phyloP scores from a whole-genome alignment of 257 asterid genomes.

The Capsicum baccatum region DNA sequence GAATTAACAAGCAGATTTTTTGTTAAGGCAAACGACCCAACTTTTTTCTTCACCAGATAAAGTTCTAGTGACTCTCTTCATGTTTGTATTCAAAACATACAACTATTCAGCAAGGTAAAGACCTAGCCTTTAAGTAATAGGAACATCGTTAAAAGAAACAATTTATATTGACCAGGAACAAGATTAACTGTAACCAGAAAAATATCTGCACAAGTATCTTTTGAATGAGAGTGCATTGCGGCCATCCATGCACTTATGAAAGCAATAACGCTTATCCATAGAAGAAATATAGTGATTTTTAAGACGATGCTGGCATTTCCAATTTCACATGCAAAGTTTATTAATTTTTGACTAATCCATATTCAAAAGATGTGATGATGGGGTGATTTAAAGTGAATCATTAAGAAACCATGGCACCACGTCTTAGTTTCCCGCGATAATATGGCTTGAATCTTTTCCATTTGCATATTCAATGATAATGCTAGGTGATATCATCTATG shows the following conservation, averaged over 20 bases:
- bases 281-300: background rate
- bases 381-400: background rate
- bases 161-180: constrained; percentile 7
- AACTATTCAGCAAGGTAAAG: background rate
- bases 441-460: background rate
- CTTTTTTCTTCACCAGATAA: background rate
- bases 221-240: background rate
- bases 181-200: constrained; percentile 1
- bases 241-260: background rate
- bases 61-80: constrained; percentile 13
- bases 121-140: background rate
- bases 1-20: background rate
- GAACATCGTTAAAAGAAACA: background rate
- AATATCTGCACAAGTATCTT: background rate
- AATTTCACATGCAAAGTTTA: background rate
- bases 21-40: background rate
- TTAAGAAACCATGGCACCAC: background rate
- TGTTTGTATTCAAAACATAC: background rate
- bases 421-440: background rate
- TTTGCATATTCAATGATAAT: background rate
- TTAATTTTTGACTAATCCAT: background rate
- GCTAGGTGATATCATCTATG: background rate
- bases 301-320: background rate
- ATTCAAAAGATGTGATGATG: background rate
- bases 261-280: background rate